Conservation (phyloP, 2,329 filamentous ascomycete genomes). For the Paecilomyces sp. region DNA sequence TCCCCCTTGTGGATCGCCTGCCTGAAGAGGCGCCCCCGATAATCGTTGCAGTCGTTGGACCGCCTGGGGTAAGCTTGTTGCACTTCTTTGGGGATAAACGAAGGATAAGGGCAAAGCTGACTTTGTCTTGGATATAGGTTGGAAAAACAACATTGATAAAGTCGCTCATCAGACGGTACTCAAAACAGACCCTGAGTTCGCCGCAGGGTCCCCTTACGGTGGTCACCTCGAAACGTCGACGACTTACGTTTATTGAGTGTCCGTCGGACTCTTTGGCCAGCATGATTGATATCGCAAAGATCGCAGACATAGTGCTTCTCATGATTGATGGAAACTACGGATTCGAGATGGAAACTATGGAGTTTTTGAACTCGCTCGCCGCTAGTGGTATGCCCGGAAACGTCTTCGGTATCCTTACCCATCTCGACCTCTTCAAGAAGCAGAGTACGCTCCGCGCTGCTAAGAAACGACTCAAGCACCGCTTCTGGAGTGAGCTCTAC, state of each 20-base stretch:
- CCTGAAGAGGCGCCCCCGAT: constrained; percentile 93
- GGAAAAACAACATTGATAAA: constrained; percentile 96
- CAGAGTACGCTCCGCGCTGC: constrained; percentile 85
- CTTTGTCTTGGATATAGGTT: constrained; percentile 28
- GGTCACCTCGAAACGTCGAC: constrained; percentile 90
- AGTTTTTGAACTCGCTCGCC: constrained; percentile 91
- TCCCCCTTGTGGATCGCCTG: constrained; percentile 89
- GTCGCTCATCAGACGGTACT: constrained; percentile 86
- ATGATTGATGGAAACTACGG: constrained; percentile 99
- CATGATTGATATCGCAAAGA: constrained; percentile 96
- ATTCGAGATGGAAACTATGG: constrained; percentile 99
- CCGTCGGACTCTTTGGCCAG: constrained; percentile 87
- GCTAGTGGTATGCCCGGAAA: constrained; percentile 97
- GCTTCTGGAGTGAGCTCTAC: constrained; percentile 95
- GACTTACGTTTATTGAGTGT: constrained; percentile 92
- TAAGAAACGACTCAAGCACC: constrained; percentile 92
- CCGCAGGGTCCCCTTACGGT: constrained; percentile 91
- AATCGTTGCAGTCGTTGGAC: constrained; percentile 88
- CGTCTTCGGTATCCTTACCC: constrained; percentile 93
- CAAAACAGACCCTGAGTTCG: constrained; percentile 86
- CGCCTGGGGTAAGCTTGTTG: constrained; percentile 63
- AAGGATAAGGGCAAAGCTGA: neutral
- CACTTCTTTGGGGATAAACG: neutral
- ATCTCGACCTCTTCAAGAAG: constrained; percentile 91
- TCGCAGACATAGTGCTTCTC: constrained; percentile 91